These are phyloP conservation scores for Juglanconis oblonga DNA, from an alignment of 2,329 filamentous ascomycete genomes.

Conservation along the genomic window DNA sequence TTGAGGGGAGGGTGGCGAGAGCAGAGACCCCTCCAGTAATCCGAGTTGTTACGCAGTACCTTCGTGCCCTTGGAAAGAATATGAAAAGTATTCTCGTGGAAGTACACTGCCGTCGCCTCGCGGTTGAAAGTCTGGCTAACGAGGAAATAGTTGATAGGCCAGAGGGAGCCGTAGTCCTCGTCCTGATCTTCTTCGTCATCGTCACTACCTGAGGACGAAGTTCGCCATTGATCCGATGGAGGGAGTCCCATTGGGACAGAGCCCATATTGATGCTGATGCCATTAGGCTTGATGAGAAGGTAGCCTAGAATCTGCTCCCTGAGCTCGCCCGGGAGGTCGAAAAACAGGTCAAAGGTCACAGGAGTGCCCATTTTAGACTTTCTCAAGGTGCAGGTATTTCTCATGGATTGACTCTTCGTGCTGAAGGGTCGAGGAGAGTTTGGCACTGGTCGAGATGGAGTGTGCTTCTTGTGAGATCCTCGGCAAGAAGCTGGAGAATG, in stretches of 20 bases:
- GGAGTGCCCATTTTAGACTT: neutral
- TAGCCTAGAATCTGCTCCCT: slow-evolving; percentile 26
- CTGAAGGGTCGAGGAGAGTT: neutral
- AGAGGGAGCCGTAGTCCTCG: neutral
- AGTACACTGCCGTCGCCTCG: slow-evolving; percentile 26
- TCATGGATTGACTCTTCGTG: neutral
- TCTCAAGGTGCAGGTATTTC: too few relatives aligned
- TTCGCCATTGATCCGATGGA: too few relatives aligned
- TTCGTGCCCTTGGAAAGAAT: slow-evolving; percentile 18
- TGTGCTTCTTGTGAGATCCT: neutral
- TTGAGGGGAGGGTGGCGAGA: neutral
- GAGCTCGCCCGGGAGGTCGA: slow-evolving; percentile 28
- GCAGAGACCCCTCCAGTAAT: neutral
- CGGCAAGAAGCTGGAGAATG: too few relatives aligned
- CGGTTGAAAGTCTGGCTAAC: slow-evolving; percentile 20
- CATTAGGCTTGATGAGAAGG: slow-evolving; percentile 22
- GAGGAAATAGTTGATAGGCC: slow-evolving; percentile 12
- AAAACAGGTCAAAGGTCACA: slow-evolving; percentile 23
- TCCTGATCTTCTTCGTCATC: neutral
- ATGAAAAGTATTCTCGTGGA: slow-evolving; percentile 26
- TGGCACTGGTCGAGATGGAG: neutral
- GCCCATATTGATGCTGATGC: slow-evolving; percentile 20
- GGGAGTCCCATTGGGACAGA: too few relatives aligned
- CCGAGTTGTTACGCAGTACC: neutral
- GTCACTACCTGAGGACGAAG: neutral